Percentiles rank a stretch among this genome's conserved stretches.
Evolutionary conservation across 352 stramenopile genomes (phyloP).

Genomic region (Phytopythium sindhum): DNA sequence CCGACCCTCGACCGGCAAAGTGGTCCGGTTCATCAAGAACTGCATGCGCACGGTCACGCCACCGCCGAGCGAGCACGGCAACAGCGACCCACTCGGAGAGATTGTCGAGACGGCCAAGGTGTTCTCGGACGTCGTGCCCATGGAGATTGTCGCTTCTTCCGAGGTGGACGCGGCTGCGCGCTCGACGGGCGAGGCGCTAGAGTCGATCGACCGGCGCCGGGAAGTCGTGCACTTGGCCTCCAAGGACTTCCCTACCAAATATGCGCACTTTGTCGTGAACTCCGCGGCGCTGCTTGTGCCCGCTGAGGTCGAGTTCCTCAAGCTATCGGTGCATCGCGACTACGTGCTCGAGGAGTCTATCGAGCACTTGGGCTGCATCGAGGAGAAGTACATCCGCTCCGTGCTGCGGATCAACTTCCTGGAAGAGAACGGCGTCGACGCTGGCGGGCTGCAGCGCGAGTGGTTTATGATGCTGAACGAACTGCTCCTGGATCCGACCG

Average conservation of each 20-base stretch:
- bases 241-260: conserved; percentile 50
- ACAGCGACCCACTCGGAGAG: conserved; percentile 23
- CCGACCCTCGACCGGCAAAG: conserved; percentile 12
- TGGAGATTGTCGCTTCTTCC: conserved; percentile 35
- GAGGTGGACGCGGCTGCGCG: conserved; percentile 29
- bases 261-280: conserved; percentile 42
- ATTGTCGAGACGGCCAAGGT: conserved; percentile 31
- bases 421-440: conserved; percentile 78
- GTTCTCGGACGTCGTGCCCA: conserved; percentile 25
- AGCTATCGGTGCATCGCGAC: conserved; percentile 42
- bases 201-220: conserved; percentile 28
- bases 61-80: conserved; percentile 1
- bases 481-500: conserved; percentile 35
- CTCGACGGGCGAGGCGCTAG: conserved; percentile 29
- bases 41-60: conserved; percentile 6
- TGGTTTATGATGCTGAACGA: conserved; percentile 86
- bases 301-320: conserved; percentile 40
- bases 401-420: conserved; percentile 79
- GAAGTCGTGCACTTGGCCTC: conserved; percentile 24
- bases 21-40: conserved; percentile 24
- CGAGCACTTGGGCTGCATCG: conserved; percentile 50
- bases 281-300: conserved; percentile 35
- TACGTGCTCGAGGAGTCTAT: conserved; percentile 67
- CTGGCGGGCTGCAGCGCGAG: conserved; percentile 82
- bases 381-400: conserved; percentile 49